Percentiles rank a stretch among this genome's conserved stretches.
phyloP scores from a whole-genome alignment of 768 basidiomycete genomes.

The Phaffia tasmanica region DNA sequence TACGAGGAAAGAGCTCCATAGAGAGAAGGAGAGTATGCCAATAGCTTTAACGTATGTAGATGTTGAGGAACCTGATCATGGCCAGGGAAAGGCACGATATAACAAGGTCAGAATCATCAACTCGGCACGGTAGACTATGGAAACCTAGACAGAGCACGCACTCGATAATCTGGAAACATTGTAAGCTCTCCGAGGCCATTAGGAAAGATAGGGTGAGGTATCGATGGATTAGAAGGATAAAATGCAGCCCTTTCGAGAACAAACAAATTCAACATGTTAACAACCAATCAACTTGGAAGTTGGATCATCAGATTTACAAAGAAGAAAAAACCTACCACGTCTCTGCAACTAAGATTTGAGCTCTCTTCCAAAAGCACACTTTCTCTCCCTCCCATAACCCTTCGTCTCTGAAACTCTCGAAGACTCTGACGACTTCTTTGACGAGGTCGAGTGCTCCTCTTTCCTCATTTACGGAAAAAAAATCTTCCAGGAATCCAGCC shows the following conservation, averaged over 20 bases:
- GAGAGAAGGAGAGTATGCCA: constrained; percentile 58
- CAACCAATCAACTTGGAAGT: neutral
- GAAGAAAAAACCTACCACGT: constrained; percentile 44
- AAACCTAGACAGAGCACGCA: neutral
- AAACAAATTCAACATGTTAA: neutral
- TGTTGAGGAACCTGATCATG: constrained; percentile 66
- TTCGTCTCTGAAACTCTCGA: constrained; percentile 66
- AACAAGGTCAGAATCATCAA: neutral
- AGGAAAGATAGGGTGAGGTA: constrained; percentile 62
- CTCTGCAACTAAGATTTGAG: constrained; percentile 83
- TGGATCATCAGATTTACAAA: neutral
- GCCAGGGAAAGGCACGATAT: neutral
- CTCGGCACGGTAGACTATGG: neutral
- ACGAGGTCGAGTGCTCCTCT: constrained; percentile 61
- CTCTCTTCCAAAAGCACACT: constrained; percentile 79
- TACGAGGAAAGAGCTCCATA: constrained; percentile 45
- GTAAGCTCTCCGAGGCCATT: constrained; percentile 59
- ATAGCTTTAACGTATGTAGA: constrained; percentile 65
- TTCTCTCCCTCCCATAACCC: constrained; percentile 46
- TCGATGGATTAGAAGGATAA: constrained; percentile 46
- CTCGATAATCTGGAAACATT: constrained; percentile 80
- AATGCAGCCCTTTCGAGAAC: constrained; percentile 60
- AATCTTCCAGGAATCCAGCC: constrained; percentile 53
- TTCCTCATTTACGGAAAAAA: constrained; percentile 43
- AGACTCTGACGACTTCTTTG: constrained; percentile 54